phyloP scores from a whole-genome alignment of 805 yeast species.

The Cyberlindnera americana region DNA sequence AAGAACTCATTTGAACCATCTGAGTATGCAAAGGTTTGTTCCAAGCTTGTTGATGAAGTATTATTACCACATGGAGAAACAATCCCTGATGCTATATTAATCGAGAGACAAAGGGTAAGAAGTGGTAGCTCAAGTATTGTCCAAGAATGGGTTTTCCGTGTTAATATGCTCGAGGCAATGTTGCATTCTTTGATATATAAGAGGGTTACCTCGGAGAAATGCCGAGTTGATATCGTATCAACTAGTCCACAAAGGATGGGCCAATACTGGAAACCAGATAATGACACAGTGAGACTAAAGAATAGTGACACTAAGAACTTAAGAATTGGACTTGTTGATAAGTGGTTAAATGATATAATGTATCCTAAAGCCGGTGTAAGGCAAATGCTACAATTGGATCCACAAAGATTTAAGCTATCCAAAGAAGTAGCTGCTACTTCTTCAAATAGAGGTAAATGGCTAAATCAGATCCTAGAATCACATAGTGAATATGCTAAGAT shows the following conservation, averaged over 20 bases:
- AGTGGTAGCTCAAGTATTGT: constrained; percentile 43
- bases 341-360: constrained; percentile 17
- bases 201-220: constrained; percentile 3
- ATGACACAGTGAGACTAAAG: neutral
- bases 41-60: constrained; percentile 26
- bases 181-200: constrained; percentile 31
- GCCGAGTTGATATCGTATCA: constrained; percentile 15
- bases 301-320: constrained; percentile 16
- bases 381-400: constrained; percentile 13
- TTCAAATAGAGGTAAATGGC: constrained; percentile 18
- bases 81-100: constrained; percentile 39
- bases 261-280: constrained; percentile 20
- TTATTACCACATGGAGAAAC: constrained; percentile 19
- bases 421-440: constrained; percentile 8
- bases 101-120: constrained; percentile 57
- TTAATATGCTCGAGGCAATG: constrained; percentile 54
- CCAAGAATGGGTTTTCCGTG: constrained; percentile 47
- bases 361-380: neutral
- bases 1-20: constrained; percentile 23
- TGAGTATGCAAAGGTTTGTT: constrained; percentile 24
- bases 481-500: constrained; percentile 5
- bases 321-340: constrained; percentile 20
- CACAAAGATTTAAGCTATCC: constrained; percentile 11
- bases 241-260: constrained; percentile 24
- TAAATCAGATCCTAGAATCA: constrained; percentile 14